A percentile compares a stretch with the other conserved stretches of the same genome.
These are phyloP conservation scores for Pelargonium nanum DNA, from an alignment of 345 rosid genomes.

Conservation along the genomic window DNA sequence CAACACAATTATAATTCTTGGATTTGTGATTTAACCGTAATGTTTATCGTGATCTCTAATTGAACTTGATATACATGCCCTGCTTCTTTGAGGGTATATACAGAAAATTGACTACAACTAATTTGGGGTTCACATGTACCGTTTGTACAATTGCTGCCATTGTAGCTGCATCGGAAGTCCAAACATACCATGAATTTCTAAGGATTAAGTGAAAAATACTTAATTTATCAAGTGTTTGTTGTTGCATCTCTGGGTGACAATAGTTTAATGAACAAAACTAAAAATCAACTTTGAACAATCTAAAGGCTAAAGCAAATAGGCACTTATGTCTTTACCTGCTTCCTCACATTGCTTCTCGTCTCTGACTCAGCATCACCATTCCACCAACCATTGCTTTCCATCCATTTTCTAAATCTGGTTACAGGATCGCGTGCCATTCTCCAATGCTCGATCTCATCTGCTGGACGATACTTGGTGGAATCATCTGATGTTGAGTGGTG, in stretches of 20 bases:
- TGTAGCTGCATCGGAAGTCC: too few relatives aligned
- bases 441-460: conserved; percentile 62
- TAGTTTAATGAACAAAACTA: not conserved
- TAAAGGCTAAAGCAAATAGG: not conserved
- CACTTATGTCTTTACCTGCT: conserved; percentile 26
- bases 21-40: too few relatives aligned
- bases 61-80: too few relatives aligned
- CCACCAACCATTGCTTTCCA: conserved; percentile 72
- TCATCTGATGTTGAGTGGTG: conserved; percentile 89
- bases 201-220: too few relatives aligned
- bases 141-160: too few relatives aligned
- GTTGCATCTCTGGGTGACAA: too few relatives aligned
- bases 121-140: too few relatives aligned
- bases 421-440: conserved; percentile 55
- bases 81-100: too few relatives aligned
- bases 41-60: too few relatives aligned
- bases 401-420: conserved; percentile 53
- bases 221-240: not conserved
- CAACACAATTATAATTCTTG: too few relatives aligned
- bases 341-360: conserved; percentile 38
- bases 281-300: not conserved
- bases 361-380: conserved; percentile 41
- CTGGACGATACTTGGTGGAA: conserved; percentile 60
- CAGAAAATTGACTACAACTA: too few relatives aligned
- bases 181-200: too few relatives aligned